phyloP scores from a whole-genome alignment of 1,284 basidiomycete genomes.

The Rhodotorula sp. region DNA sequence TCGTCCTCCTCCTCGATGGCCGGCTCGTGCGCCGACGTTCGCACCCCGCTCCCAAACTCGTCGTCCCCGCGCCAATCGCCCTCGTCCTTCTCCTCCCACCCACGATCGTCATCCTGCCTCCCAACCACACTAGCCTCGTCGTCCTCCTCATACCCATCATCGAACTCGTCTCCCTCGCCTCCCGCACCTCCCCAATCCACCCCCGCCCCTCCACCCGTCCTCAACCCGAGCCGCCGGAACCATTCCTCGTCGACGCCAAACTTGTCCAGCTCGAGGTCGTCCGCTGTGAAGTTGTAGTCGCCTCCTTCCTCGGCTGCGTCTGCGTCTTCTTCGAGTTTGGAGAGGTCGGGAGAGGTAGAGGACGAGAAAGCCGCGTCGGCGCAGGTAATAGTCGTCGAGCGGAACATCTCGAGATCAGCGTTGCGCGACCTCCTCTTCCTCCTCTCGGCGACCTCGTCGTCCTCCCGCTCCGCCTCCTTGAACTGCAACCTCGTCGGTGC shows the following conservation, averaged over 20 bases:
- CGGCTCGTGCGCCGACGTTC: background rate
- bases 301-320: background rate
- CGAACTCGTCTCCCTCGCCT: background rate
- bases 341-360: constrained; percentile 3
- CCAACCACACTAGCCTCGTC: constrained; percentile 4
- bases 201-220: background rate
- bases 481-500: background rate
- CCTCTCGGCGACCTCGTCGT: background rate
- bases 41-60: background rate
- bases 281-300: background rate
- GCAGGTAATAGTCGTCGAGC: constrained; percentile 20
- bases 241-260: constrained; percentile 29
- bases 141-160: constrained; percentile 7
- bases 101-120: background rate
- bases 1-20: background rate
- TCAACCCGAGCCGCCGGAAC: constrained; percentile 13
- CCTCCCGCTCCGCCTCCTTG: background rate
- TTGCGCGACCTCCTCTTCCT: background rate
- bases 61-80: background rate
- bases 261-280: constrained; percentile 21
- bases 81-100: constrained; percentile 5
- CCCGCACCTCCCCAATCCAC: background rate
- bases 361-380: constrained; percentile 4
- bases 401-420: constrained; percentile 15
- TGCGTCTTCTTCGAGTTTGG: background rate